Evolutionary conservation across 768 basidiomycete genomes (phyloP), one percentile per base, ranked within the genome.

Genomic region (Trametes cubensis): DNA sequence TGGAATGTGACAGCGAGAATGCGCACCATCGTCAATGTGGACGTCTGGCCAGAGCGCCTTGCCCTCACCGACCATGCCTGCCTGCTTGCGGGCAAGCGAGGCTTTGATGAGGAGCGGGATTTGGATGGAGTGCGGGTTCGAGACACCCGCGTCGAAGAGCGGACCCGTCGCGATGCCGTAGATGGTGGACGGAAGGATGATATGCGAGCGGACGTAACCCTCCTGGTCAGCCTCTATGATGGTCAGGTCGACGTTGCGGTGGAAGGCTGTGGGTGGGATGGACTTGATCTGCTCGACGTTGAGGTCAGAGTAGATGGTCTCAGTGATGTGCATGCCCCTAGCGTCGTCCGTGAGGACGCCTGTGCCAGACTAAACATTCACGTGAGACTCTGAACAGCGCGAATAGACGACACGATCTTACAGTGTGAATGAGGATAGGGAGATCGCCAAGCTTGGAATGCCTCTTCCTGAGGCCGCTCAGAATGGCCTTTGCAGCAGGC

Each of bases 361-460:
- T 73, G 70, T 66, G 1, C 66, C 63, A 14, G 66, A 62, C 66
- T 67, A 25, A 20, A 10, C 17, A 1, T 14, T 7, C 6, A 44
- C 28, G 17, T 48, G 45, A 5, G n/a, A 6, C 6, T 17, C 3
- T 23, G 8, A 38, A 8, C 38, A 2, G 23, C 34, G 4, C 7
- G 8, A 5, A 40, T 25, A 14, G n/a, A 3, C 14, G 41, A n/a
- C 20, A 21, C 28, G 23, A 6, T 72, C 85, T 66, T 65, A 86
- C 88, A 0, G 86, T 87, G 67, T 90, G 85, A 18, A 90, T 87
- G 11, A 85, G 75, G 59, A 78, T 76, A 6, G 85, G 79, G 2
- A 71, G 67, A 2, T 69, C 74, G 3, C 82, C 81, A 1, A 79
- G 80, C 21, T 64, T 68, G 38, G 77, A 73, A 51, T 79, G 71